A percentile compares a stretch with the other conserved stretches of the same genome.
Evolutionary conservation across 1,284 basidiomycete species (phyloP).

Genomic region (Puccinia polysora): DNA sequence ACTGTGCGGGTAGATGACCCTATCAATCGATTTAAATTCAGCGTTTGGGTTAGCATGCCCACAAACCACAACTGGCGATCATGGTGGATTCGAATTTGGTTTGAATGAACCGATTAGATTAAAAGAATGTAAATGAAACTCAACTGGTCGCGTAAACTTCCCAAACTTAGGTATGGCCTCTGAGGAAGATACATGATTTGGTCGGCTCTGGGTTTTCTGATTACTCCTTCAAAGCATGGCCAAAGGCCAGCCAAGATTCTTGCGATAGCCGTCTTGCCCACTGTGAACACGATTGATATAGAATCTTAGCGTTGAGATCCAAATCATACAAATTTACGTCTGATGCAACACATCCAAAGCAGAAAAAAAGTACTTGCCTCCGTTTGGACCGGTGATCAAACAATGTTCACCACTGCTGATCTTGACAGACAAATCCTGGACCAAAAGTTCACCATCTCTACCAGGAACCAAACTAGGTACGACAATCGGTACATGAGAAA

Average conservation of each 20-base stretch:
- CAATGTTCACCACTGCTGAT: slow-evolving; percentile 77
- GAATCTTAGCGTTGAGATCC: slow-evolving; percentile 37
- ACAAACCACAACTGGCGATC: no score
- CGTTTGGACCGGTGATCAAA: slow-evolving; percentile 79
- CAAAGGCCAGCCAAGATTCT: slow-evolving; percentile 85
- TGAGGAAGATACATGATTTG: slow-evolving; percentile 86
- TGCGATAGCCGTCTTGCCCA: slow-evolving; percentile 89
- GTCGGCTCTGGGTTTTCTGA: slow-evolving; percentile 55
- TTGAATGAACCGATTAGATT: no score
- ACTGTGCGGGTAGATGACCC: slow-evolving; percentile 74
- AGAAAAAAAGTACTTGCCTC: slow-evolving; percentile 43
- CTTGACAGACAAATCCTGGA: slow-evolving; percentile 67
- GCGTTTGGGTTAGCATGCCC: neutral
- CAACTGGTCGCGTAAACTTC: slow-evolving; percentile 80
- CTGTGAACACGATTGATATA: slow-evolving; percentile 29
- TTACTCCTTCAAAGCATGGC: slow-evolving; percentile 58
- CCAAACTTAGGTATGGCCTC: slow-evolving; percentile 80
- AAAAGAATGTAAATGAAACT: slow-evolving; percentile 52
- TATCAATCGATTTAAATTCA: slow-evolving; percentile 45
- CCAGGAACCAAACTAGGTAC: slow-evolving; percentile 62
- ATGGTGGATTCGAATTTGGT: no score
- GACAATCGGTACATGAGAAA: slow-evolving; percentile 70
- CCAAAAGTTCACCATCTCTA: slow-evolving; percentile 62
- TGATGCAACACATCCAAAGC: neutral
- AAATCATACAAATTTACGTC: slow-evolving; percentile 8